phyloP scores from a whole-genome alignment of 1,284 basidiomycete species.

The Ganoderma sinense region DNA sequence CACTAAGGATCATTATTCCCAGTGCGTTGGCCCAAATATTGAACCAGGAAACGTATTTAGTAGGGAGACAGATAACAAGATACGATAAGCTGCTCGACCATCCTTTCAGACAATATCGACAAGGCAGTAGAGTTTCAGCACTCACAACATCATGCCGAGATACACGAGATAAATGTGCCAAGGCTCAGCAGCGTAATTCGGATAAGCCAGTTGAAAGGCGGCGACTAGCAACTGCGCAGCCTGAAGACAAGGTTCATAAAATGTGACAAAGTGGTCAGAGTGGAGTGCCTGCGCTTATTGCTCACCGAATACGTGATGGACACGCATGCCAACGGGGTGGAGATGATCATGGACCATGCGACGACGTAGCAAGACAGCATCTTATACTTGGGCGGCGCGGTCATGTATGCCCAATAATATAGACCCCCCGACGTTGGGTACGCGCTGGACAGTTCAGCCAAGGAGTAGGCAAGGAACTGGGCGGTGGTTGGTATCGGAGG shows the following conservation, averaged over 20 bases:
- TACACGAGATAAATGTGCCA: constrained; percentile 33
- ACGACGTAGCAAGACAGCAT: constrained; percentile 61
- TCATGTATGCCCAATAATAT: constrained; percentile 81
- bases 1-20: constrained; percentile 24
- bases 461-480: constrained; percentile 65
- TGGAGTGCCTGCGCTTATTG: constrained; percentile 14
- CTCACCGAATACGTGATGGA: constrained; percentile 31
- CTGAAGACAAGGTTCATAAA: constrained; percentile 5
- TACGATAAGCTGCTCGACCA: constrained; percentile 18
- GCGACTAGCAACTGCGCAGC: constrained; percentile 31
- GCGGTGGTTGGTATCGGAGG: constrained; percentile 48
- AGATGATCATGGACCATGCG: constrained; percentile 33
- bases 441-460: constrained; percentile 76
- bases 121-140: not conserved
- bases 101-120: too few relatives aligned
- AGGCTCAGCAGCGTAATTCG: constrained; percentile 16
- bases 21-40: constrained; percentile 30
- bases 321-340: constrained; percentile 28
- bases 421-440: constrained; percentile 82
- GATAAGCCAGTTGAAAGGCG: constrained; percentile 23
- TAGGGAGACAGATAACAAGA: constrained; percentile 31
- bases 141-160: constrained; percentile 30
- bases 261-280: not conserved
- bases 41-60: constrained; percentile 32
- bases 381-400: constrained; percentile 71